phyloP scores from a whole-genome alignment of 1,139 yeast genomes.

The Diutina rugosa region DNA sequence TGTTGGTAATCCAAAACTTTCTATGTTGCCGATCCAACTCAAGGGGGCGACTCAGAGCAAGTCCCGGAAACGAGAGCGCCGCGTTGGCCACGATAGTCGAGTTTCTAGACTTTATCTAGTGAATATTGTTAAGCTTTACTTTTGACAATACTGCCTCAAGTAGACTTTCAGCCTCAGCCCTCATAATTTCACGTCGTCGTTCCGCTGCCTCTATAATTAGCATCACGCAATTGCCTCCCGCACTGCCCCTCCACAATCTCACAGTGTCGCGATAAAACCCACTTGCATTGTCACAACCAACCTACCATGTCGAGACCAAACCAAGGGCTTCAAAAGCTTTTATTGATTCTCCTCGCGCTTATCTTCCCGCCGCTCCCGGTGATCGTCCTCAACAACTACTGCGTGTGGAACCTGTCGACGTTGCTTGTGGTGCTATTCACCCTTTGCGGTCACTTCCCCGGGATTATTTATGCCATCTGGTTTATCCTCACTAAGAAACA shows the following conservation, averaged over 20 bases:
- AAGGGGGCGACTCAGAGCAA: too few relatives aligned
- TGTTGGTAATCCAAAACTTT: too few relatives aligned
- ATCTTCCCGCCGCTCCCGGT: conserved; percentile 30
- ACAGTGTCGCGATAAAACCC: neutral
- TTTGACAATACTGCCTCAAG: too few relatives aligned
- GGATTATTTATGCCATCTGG: conserved; percentile 21
- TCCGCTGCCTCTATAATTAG: too few relatives aligned
- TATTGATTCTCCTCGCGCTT: conserved; percentile 20
- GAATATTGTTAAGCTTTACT: too few relatives aligned
- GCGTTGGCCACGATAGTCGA: too few relatives aligned
- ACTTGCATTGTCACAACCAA: neutral
- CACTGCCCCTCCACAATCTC: neutral
- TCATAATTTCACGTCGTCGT: neutral
- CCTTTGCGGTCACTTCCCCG: conserved; percentile 19
- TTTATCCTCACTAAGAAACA: conserved; percentile 11
- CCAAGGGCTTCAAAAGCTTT: conserved; percentile 7
- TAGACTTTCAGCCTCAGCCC: too few relatives aligned
- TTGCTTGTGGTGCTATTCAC: conserved; percentile 23
- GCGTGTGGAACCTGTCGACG: conserved; percentile 2
- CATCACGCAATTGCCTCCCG: neutral
- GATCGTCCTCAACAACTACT: conserved; percentile 9
- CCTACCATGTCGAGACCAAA: neutral
- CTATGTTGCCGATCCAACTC: too few relatives aligned
- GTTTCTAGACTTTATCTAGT: too few relatives aligned
- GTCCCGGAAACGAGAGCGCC: too few relatives aligned